Percentiles rank a stretch among this genome's conserved stretches.
Conservation (phyloP, 2,329 filamentous ascomycete genomes). For the Didymella pomorum region DNA sequence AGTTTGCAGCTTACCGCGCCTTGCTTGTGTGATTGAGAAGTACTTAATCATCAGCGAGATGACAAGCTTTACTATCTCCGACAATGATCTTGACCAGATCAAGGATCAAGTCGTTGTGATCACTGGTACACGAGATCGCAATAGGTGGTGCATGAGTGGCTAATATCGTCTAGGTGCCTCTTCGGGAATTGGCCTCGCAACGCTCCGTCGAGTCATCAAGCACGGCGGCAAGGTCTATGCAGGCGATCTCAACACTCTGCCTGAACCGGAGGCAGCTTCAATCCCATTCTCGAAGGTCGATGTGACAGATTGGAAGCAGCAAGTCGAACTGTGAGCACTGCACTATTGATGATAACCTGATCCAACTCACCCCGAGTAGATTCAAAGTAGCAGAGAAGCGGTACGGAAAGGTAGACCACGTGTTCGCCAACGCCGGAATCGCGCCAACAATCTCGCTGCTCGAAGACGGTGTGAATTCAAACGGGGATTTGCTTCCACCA, state of each 20-base stretch:
- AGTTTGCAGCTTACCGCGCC: background rate
- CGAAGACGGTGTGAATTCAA: constrained; percentile 41
- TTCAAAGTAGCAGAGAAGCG: constrained; percentile 60
- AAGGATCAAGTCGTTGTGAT: constrained; percentile 62
- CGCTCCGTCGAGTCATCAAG: constrained; percentile 60
- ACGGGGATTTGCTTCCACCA: constrained; percentile 41
- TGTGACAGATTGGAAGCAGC: constrained; percentile 58
- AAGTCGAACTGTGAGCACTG: constrained; percentile 50
- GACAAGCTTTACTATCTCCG: constrained; percentile 56
- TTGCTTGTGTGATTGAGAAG: background rate
- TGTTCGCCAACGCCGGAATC: constrained; percentile 53
- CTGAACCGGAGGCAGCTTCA: constrained; percentile 33
- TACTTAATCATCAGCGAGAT: constrained; percentile 15
- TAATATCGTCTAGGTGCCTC: constrained; percentile 57
- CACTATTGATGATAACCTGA: too few species aligned
- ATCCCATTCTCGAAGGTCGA: constrained; percentile 41
- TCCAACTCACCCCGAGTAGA: background rate
- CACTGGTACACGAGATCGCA: constrained; percentile 53
- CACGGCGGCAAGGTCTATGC: constrained; percentile 64
- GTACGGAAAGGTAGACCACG: constrained; percentile 56
- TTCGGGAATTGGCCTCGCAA: constrained; percentile 68
- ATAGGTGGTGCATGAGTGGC: background rate
- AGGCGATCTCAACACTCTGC: constrained; percentile 60
- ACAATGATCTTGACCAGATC: constrained; percentile 54
- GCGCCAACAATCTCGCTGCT: constrained; percentile 27